phyloP scores from a whole-genome alignment of 78 protist species.

The Dictyostelium purpureum region DNA sequence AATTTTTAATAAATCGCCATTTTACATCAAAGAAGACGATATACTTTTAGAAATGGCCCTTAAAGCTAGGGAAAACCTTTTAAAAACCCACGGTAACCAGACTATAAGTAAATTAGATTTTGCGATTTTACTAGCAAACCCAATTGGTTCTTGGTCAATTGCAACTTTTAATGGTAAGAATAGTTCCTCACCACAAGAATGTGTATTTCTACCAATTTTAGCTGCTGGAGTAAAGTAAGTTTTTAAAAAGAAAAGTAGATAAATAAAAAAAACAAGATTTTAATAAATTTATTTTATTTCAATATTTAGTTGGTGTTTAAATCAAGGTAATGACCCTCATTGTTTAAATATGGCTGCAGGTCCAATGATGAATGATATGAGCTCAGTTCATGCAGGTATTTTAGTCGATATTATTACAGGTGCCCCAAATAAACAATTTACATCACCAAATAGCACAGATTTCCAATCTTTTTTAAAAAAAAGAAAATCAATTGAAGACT shows the following conservation, averaged over 20 bases:
- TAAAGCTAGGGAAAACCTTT: slow-evolving; percentile 16
- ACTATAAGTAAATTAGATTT: slow-evolving; percentile 39
- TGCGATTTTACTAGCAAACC: slow-evolving; percentile 18
- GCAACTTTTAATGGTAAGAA: slow-evolving; percentile 49
- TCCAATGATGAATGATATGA: slow-evolving; percentile 60
- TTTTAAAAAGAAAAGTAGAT: neutral
- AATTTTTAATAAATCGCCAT: slow-evolving; percentile 19
- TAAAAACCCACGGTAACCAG: slow-evolving; percentile 8
- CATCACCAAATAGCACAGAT: neutral
- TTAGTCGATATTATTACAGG: slow-evolving; percentile 23
- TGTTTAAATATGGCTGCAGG: slow-evolving; percentile 50
- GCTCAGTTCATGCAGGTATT: slow-evolving; percentile 55
- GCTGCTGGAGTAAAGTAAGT: slow-evolving; percentile 69
- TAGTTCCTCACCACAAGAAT: slow-evolving; percentile 10
- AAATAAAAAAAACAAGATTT: neutral
- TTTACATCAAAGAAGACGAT: slow-evolving; percentile 9
- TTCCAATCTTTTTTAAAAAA: slow-evolving; percentile 10
- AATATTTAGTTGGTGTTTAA: slow-evolving; percentile 43
- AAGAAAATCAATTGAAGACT: slow-evolving; percentile 18
- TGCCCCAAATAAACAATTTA: slow-evolving; percentile 51
- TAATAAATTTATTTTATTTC: neutral
- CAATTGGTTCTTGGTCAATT: slow-evolving; percentile 68
- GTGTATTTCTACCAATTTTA: slow-evolving; percentile 39
- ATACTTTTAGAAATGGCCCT: neutral
- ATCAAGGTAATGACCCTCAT: slow-evolving; percentile 53